These are phyloP conservation scores for Melastoma malabathricum DNA, from an alignment of 345 rosid species.

Conservation along the genomic window DNA sequence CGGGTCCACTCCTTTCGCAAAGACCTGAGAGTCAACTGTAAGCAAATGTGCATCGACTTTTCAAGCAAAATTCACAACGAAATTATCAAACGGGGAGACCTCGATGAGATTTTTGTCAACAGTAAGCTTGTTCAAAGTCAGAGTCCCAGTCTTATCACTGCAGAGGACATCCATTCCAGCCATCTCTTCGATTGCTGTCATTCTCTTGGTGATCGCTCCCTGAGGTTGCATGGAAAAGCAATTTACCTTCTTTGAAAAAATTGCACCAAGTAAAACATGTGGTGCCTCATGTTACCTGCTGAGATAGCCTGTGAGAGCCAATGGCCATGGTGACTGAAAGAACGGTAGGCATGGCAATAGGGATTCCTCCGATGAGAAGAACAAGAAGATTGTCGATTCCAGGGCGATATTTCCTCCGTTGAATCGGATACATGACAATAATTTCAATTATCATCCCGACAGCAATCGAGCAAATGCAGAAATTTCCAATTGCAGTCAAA, in stretches of 20 bases:
- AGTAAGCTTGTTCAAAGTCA: slow-evolving; percentile 86
- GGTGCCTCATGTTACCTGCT: slow-evolving; percentile 48
- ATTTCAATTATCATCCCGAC: slow-evolving; percentile 88
- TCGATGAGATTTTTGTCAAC: slow-evolving; percentile 94
- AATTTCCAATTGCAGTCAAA: slow-evolving; percentile 94
- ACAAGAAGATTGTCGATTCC: slow-evolving; percentile 99
- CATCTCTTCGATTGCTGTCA: slow-evolving; percentile 99
- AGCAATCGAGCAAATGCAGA: slow-evolving; percentile 96
- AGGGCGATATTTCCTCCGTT: slow-evolving; percentile 81
- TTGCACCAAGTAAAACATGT: slow-evolving; percentile 1
- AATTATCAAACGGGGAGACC: slow-evolving; percentile 21
- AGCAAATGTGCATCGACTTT: slow-evolving; percentile 1
- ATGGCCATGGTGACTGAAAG: slow-evolving; percentile 98
- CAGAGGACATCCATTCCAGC: slow-evolving; percentile 99
- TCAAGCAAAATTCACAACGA: not conserved
- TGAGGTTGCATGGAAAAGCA: slow-evolving; percentile 18
- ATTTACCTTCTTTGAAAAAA: slow-evolving; percentile 5
- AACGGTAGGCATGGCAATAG: slow-evolving; percentile 99
- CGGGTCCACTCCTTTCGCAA: slow-evolving; percentile 80
- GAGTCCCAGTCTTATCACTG: slow-evolving; percentile 98
- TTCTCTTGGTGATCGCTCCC: slow-evolving; percentile 99
- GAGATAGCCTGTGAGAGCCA: slow-evolving; percentile 89
- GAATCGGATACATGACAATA: slow-evolving; percentile 93
- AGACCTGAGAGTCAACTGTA: slow-evolving; percentile 38
- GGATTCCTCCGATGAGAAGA: slow-evolving; percentile 95